Conservation (phyloP, 2,329 filamentous ascomycete genomes). For the Phialophora tarda region DNA sequence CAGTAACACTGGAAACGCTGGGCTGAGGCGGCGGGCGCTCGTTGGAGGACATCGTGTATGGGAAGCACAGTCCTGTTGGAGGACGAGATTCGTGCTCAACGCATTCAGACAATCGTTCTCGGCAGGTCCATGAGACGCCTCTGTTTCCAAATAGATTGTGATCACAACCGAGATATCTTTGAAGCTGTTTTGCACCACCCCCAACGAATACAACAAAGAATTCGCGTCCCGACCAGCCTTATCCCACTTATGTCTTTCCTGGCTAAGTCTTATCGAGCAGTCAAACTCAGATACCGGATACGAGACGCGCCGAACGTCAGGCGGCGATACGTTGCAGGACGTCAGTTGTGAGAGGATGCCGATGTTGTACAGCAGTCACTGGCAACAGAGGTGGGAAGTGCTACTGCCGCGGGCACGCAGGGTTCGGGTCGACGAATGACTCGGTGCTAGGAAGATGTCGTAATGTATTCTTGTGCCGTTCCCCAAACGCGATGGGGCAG, state of each 20-base stretch:
- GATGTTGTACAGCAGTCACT: conserved; percentile 3
- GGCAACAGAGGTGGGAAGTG: background rate
- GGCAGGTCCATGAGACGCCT: conserved; percentile 1
- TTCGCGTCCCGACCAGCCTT: conserved; percentile 19
- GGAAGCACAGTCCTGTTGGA: conserved; percentile 24
- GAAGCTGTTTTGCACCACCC: background rate
- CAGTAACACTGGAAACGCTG: conserved; percentile 10
- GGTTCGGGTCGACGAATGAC: background rate
- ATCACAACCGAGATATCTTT: conserved; percentile 9
- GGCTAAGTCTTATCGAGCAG: background rate
- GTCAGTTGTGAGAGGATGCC: conserved; percentile 13
- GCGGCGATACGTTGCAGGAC: background rate
- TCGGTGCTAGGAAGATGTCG: background rate
- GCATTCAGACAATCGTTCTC: conserved; percentile 24
- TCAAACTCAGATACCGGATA: background rate
- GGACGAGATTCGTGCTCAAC: conserved; percentile 25
- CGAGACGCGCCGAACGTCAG: background rate
- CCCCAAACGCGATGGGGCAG: background rate
- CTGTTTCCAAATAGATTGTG: conserved; percentile 22
- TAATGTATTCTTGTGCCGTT: background rate
- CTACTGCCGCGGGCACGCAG: background rate
- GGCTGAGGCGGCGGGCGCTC: conserved; percentile 23
- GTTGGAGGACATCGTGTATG: conserved; percentile 27
- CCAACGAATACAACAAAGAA: conserved; percentile 3
- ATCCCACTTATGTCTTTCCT: background rate